Evolutionary conservation across 2,329 filamentous ascomycete species (phyloP), one percentile per base, ranked within the genome.

Genomic region (Diaporthe ampelina): DNA sequence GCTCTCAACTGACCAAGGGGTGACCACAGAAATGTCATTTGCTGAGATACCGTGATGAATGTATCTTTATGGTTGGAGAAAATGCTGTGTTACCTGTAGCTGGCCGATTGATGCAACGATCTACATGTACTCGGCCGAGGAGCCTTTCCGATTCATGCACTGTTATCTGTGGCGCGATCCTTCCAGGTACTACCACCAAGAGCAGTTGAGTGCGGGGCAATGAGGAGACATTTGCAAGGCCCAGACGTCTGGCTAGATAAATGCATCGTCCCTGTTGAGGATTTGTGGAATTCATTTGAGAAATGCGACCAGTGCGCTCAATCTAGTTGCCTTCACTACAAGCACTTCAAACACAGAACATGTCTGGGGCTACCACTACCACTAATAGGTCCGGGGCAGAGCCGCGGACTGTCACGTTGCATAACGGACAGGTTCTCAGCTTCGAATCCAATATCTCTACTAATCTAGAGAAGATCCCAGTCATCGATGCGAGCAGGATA

Each of bases 401-500:
- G 5, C 70, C 59, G 13, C 52, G 61, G 24, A 76, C 76, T 17
- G 76, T 79, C 19, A 78, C 56, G 29, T 50, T 80, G 35, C 76
- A 77, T 3, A 80, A 79, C 32, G 79, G 79, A 26, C 77, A 73
- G 1, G 72, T 77, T 1, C 76, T 79, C 61, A 77, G 71, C 32
- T 80, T 80, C 63, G 68, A 75, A 10, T 80, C 79, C n/a, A 80
- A 80, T 56, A 52, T 76, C 10, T 77, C 79, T 0, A 77, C 76
- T 0, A 75, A 76, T 10, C 32, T 77, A 8, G 78, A 80, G 45
- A 76, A 81, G 57, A 84, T 87, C 19, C 84, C 85, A 1, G 78
- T 87, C 50, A 85, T 88, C 65, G 85, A 88, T 75, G 79, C 86
- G 3, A 81, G 84, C 0, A 77, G 78, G 19, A 80, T 87, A n/a